phyloP scores from a whole-genome alignment of 169 alveolate species.

The Cryptosporidium felis region DNA sequence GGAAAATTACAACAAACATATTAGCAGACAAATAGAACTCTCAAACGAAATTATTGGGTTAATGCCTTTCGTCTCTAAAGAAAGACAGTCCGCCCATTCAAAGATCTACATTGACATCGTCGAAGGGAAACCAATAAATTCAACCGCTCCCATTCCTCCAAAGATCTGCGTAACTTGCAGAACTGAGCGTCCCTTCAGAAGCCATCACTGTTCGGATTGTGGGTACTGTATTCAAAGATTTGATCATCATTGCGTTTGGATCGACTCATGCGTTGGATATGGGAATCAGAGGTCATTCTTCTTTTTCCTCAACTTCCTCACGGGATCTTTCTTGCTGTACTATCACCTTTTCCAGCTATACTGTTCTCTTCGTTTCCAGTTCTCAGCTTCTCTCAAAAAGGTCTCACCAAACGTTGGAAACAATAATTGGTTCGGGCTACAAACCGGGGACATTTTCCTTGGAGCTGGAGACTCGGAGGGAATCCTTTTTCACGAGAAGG shows the following conservation, averaged over 20 bases:
- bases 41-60: conserved; percentile 40
- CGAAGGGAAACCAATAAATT: conserved; percentile 43
- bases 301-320: conserved; percentile 74
- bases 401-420: background rate
- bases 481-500: conserved; percentile 23
- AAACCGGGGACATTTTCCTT: conserved; percentile 27
- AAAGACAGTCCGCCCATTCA: conserved; percentile 36
- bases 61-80: conserved; percentile 64
- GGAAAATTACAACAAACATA: conserved; percentile 31
- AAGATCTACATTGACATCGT: conserved; percentile 55
- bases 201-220: conserved; percentile 84
- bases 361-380: conserved; percentile 35
- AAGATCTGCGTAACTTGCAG: conserved; percentile 87
- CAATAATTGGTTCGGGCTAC: conserved; percentile 45
- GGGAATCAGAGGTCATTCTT: conserved; percentile 80
- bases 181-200: conserved; percentile 80
- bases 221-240: conserved; percentile 82
- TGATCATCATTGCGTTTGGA: conserved; percentile 91
- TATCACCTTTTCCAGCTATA: conserved; percentile 70
- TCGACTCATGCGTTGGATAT: conserved; percentile 87
- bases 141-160: conserved; percentile 62
- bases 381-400: conserved; percentile 45
- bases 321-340: conserved; percentile 75
- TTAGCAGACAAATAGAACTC: conserved; percentile 29
- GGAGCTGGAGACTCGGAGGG: conserved; percentile 54